phyloP scores from a whole-genome alignment of 352 stramenopile genomes.

The Phytophthora sansomeana region DNA sequence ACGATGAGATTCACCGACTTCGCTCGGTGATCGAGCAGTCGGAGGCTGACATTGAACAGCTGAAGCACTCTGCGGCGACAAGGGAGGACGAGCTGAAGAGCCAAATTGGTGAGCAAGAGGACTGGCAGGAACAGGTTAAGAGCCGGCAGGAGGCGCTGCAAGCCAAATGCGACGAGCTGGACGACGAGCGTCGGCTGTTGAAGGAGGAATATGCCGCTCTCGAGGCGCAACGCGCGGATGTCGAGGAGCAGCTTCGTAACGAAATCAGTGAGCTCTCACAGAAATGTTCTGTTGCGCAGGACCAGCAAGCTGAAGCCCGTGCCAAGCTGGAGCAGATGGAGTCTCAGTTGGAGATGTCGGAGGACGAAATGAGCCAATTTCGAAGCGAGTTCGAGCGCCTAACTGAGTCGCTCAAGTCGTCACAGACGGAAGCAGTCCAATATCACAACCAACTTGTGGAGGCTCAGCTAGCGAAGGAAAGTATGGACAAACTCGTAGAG shows the following conservation, averaged over 20 bases:
- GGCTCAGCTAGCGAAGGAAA: constrained; percentile 49
- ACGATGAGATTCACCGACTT: constrained; percentile 62
- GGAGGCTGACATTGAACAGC: constrained; percentile 47
- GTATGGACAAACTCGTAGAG: constrained; percentile 53
- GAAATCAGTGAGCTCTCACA: constrained; percentile 38
- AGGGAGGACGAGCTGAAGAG: constrained; percentile 39
- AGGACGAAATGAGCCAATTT: constrained; percentile 57
- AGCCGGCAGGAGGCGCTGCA: constrained; percentile 42
- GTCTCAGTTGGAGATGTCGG: constrained; percentile 53
- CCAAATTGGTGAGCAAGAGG: constrained; percentile 35
- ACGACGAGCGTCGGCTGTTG: constrained; percentile 33
- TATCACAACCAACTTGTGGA: constrained; percentile 61
- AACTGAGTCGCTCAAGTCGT: constrained; percentile 58
- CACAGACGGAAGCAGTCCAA: constrained; percentile 59
- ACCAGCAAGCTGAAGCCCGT: constrained; percentile 31
- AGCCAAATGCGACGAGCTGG: constrained; percentile 40
- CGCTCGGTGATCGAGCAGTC: constrained; percentile 45
- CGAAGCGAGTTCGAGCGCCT: constrained; percentile 61
- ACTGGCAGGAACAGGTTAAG: constrained; percentile 34
- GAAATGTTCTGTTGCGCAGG: constrained; percentile 35
- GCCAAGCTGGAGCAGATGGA: constrained; percentile 50
- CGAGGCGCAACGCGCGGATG: constrained; percentile 30
- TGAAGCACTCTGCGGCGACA: constrained; percentile 29
- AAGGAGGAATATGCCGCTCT: constrained; percentile 42
- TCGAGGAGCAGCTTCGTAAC: constrained; percentile 41